Percentiles rank a stretch among this genome's conserved stretches.
These are phyloP conservation scores for Penicillium hesseltinei DNA, from an alignment of 2,329 filamentous ascomycete genomes.

Conservation along the genomic window DNA sequence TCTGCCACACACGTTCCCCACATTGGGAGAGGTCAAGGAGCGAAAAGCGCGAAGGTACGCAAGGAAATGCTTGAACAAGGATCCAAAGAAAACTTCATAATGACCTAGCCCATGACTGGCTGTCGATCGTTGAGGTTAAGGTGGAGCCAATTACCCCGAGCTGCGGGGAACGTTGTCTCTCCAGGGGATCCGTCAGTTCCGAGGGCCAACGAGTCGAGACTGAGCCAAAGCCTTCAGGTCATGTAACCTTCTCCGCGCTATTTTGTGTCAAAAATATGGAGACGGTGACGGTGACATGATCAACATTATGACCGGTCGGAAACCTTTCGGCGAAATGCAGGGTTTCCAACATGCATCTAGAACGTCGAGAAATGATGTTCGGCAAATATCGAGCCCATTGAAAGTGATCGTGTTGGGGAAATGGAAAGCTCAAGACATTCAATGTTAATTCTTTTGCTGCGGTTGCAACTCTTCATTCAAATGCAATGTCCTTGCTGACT, in stretches of 20 bases:
- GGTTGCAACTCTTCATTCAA: neutral
- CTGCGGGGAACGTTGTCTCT: slow-evolving; percentile 19
- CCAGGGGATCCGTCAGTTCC: slow-evolving; percentile 9
- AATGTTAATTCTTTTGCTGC: neutral
- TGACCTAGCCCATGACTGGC: slow-evolving; percentile 2
- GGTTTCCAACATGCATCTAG: neutral
- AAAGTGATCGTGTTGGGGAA: neutral
- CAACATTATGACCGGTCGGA: neutral
- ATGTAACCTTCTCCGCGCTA: slow-evolving; percentile 9
- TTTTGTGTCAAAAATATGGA: neutral
- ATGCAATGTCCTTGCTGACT: neutral
- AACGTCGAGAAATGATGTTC: neutral
- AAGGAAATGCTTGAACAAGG: slow-evolving; percentile 1
- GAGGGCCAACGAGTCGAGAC: neutral
- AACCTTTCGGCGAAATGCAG: neutral
- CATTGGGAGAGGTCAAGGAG: neutral
- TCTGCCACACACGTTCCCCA: neutral
- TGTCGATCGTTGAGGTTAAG: slow-evolving; percentile 17
- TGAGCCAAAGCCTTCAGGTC: neutral
- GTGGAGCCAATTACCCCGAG: slow-evolving; percentile 11
- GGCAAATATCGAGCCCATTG: neutral
- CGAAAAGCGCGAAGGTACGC: slow-evolving; percentile 2
- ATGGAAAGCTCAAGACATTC: neutral
- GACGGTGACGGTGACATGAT: neutral
- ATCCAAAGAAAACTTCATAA: neutral